These are phyloP conservation scores for Cladophialophora psammophila DNA, from an alignment of 2,329 filamentous ascomycete genomes.

Conservation along the genomic window DNA sequence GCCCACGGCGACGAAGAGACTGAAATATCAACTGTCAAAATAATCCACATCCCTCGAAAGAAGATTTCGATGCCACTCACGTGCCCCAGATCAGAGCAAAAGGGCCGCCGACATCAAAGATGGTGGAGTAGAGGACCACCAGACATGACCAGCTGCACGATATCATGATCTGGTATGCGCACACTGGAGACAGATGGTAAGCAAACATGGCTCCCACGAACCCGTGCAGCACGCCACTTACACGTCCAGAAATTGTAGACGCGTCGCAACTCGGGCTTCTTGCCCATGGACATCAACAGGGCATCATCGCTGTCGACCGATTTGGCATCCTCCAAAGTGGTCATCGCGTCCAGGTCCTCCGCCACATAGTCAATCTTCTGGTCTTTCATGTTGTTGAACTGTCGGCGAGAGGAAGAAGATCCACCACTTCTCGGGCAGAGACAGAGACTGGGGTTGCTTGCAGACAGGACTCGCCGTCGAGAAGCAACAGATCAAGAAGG, in stretches of 20 bases:
- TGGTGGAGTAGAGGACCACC: conserved; percentile 37
- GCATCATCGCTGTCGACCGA: conserved; percentile 34
- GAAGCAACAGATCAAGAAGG: not conserved
- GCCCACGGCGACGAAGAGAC: conserved; percentile 34
- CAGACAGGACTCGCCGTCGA: not conserved
- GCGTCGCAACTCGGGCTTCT: conserved; percentile 35
- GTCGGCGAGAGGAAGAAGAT: not conserved
- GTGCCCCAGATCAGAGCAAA: conserved; percentile 33
- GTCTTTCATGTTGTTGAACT: conserved; percentile 25
- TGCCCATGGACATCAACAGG: conserved; percentile 37
- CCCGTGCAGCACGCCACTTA: conserved; percentile 16
- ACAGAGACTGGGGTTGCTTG: not conserved
- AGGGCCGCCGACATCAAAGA: conserved; percentile 36
- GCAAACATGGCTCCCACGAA: not conserved
- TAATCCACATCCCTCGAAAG: not conserved
- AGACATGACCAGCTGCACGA: conserved; percentile 37
- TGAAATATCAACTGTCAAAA: conserved; percentile 1
- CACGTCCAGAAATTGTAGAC: conserved; percentile 38
- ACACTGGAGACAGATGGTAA: conserved; percentile 23
- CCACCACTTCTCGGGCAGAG: not conserved
- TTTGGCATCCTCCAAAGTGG: conserved; percentile 28
- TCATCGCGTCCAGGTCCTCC: conserved; percentile 23
- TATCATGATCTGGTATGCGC: conserved; percentile 37
- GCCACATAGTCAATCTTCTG: conserved; percentile 17
- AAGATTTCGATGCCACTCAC: conserved; percentile 13